Evolutionary conservation across 345 rosid species (phyloP).

Genomic region (Odontarrhena argentea): DNA sequence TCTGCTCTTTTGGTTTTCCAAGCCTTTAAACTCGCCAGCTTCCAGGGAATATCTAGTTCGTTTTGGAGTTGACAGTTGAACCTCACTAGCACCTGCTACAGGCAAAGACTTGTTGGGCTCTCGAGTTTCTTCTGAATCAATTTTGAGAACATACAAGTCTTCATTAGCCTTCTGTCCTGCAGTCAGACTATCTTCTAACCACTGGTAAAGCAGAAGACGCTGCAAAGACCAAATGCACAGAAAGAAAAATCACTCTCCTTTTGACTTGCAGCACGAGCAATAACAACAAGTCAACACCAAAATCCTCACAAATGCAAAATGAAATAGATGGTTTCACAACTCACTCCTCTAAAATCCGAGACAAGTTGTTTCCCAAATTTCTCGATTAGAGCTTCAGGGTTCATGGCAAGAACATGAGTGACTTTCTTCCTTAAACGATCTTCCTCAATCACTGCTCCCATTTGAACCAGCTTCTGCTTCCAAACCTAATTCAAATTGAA

Average conservation of each 20-base stretch:
- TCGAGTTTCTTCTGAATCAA: constrained; percentile 43
- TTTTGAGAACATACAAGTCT: constrained; percentile 54
- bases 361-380: constrained; percentile 45
- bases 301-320: neutral
- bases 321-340: constrained; percentile 25
- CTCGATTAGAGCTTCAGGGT: constrained; percentile 47
- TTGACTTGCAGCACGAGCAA: neutral
- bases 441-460: constrained; percentile 70
- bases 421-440: constrained; percentile 53
- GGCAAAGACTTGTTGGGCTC: constrained; percentile 41
- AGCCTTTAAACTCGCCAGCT: constrained; percentile 21
- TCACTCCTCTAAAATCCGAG: constrained; percentile 61
- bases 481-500: constrained; percentile 54
- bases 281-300: neutral
- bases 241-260: constrained; percentile 47
- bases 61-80: constrained; percentile 46
- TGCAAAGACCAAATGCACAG: constrained; percentile 38
- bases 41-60: constrained; percentile 46
- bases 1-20: constrained; percentile 27
- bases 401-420: constrained; percentile 67
- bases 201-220: constrained; percentile 67
- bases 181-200: constrained; percentile 86
- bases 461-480: constrained; percentile 85
- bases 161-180: constrained; percentile 67
- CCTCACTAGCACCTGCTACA: constrained; percentile 34